Conservation (phyloP, 805 yeast genomes). For the Yamadazyma phyllophila region DNA sequence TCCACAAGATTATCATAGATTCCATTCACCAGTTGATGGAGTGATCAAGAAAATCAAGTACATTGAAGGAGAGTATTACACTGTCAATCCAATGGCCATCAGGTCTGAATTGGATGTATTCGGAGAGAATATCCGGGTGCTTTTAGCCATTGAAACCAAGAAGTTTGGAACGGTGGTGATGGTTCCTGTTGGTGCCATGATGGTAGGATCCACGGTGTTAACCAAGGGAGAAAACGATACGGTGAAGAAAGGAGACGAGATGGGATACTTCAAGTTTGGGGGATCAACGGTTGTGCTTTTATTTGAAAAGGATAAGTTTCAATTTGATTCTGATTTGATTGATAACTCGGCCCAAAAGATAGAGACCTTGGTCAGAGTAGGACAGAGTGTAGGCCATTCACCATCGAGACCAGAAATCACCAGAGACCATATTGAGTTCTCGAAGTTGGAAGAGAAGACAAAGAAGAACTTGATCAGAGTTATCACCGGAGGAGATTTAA, state of each 20-base stretch:
- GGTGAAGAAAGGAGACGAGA: conserved; percentile 70
- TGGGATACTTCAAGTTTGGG: conserved; percentile 95
- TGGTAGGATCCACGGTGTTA: conserved; percentile 89
- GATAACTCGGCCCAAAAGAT: conserved; percentile 64
- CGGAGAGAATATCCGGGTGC: conserved; percentile 83
- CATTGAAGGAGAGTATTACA: conserved; percentile 88
- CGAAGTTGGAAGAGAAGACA: conserved; percentile 44
- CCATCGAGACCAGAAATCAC: conserved; percentile 47
- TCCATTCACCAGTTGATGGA: conserved; percentile 87
- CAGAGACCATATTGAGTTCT: conserved; percentile 47
- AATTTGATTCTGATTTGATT: conserved; percentile 71
- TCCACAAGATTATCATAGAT: conserved; percentile 95
- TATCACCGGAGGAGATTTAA: conserved; percentile 53
- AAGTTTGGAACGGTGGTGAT: conserved; percentile 77
- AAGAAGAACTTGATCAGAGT: conserved; percentile 53
- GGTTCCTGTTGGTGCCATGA: conserved; percentile 95
- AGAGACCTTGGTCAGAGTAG: conserved; percentile 85
- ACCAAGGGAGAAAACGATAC: conserved; percentile 60
- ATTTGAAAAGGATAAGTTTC: conserved; percentile 49
- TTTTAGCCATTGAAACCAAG: conserved; percentile 72
- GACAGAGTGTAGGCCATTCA: conserved; percentile 86
- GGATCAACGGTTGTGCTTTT: conserved; percentile 82
- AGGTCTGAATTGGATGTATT: conserved; percentile 84
- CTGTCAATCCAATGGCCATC: conserved; percentile 97
- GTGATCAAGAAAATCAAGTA: conserved; percentile 58